Percentiles rank a stretch among this genome's conserved stretches.
These are phyloP conservation scores for Monosporascus sp. DNA, from an alignment of 2,329 filamentous ascomycete genomes.

Conservation along the genomic window DNA sequence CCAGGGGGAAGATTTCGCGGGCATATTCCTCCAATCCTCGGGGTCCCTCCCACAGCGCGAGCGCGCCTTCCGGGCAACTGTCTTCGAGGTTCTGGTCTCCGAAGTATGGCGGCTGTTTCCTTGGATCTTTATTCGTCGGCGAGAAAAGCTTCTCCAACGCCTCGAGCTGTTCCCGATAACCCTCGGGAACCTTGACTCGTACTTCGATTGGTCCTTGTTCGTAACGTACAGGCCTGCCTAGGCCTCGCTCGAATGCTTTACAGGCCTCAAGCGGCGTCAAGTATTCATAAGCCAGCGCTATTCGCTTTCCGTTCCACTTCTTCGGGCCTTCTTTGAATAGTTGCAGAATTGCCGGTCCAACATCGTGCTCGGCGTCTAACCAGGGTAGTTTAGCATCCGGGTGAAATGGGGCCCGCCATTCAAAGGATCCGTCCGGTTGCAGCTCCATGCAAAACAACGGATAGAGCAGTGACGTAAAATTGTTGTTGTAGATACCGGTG, in stretches of 20 bases:
- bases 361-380: conserved; percentile 94
- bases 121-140: conserved; percentile 43
- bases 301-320: conserved; percentile 74
- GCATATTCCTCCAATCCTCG: conserved; percentile 92
- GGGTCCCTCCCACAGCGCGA: conserved; percentile 86
- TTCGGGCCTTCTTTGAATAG: conserved; percentile 88
- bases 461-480: conserved; percentile 89
- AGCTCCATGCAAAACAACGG: conserved; percentile 95
- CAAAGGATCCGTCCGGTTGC: conserved; percentile 76
- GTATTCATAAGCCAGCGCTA: conserved; percentile 87
- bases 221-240: conserved; percentile 75
- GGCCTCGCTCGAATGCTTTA: conserved; percentile 69
- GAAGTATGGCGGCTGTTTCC: conserved; percentile 60
- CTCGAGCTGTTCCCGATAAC: conserved; percentile 84
- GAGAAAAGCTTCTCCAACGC: conserved; percentile 57
- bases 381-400: conserved; percentile 85
- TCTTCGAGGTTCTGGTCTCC: conserved; percentile 51
- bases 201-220: conserved; percentile 74
- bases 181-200: conserved; percentile 77
- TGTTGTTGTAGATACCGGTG: conserved; percentile 98
- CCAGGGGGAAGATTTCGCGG: conserved; percentile 85
- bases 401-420: conserved; percentile 92
- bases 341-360: conserved; percentile 85
- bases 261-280: conserved; percentile 81
- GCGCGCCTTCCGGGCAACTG: conserved; percentile 67